A percentile compares a stretch with the other conserved stretches of the same genome.
phyloP scores from a whole-genome alignment of 1,284 basidiomycete genomes.

The Cutaneotrichosporon sp. region DNA sequence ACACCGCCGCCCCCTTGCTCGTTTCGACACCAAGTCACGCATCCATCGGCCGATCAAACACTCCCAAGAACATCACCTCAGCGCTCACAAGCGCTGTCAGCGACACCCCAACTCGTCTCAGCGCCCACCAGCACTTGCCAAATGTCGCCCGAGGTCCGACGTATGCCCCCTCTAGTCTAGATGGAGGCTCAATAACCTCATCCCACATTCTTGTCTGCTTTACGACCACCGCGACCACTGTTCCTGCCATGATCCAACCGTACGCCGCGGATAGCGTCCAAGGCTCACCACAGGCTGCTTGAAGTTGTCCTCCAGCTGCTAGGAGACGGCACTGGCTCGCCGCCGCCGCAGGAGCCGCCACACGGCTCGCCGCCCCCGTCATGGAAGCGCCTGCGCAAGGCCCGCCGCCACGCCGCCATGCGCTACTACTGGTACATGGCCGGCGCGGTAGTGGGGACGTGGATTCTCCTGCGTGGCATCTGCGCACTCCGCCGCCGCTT shows the following conservation, averaged over 20 bases:
- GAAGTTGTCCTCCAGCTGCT: not conserved
- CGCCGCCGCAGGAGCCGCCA: not conserved
- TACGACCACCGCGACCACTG: not conserved
- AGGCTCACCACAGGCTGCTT: not conserved
- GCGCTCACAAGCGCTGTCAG: not conserved
- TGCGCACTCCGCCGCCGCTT: not conserved
- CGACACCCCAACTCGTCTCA: not conserved
- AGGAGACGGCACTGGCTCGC: not conserved
- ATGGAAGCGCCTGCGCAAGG: slow-evolving; percentile 3
- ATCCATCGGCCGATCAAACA: not conserved
- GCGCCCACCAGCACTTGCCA: not conserved
- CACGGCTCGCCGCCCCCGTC: not conserved
- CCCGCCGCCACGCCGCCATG: slow-evolving; percentile 6
- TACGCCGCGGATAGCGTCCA: not conserved
- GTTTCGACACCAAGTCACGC: not conserved
- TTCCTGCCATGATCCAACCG: not conserved
- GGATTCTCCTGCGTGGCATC: not conserved
- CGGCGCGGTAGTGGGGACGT: not conserved
- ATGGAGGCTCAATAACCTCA: not conserved
- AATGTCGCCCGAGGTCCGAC: not conserved
- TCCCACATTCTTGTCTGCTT: not conserved
- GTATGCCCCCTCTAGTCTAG: not conserved
- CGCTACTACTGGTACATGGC: slow-evolving; percentile 7
- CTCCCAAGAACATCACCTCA: not conserved
- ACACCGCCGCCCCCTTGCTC: not conserved